Evolutionary conservation across 139 green algal species (phyloP).

Genomic region (Pleodorina starrii): DNA sequence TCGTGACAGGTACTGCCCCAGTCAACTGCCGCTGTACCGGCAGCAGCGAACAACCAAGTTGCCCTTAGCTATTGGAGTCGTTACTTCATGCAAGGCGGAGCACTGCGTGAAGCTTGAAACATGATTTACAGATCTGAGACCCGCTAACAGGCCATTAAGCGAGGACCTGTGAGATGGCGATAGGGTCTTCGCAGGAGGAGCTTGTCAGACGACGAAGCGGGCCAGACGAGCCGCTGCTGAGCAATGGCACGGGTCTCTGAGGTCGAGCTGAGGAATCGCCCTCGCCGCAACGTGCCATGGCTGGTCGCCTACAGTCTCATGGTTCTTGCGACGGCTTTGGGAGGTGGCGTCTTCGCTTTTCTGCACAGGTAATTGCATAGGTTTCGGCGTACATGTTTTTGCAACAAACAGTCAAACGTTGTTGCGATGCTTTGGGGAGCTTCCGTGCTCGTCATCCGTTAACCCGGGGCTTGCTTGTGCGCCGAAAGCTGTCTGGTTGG

Average conservation of each 20-base stretch:
- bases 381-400: neutral
- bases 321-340: neutral
- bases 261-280: conserved; percentile 25
- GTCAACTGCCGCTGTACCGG: too few species aligned
- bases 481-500: neutral
- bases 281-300: neutral
- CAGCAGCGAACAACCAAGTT: too few species aligned
- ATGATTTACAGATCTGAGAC: too few species aligned
- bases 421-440: neutral
- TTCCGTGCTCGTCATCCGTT: too few species aligned
- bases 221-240: neutral
- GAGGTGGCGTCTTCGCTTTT: conserved; percentile 20
- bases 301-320: conserved; percentile 22
- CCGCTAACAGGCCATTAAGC: too few species aligned
- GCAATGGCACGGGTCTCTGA: neutral
- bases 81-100: too few species aligned
- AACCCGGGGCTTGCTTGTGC: neutral
- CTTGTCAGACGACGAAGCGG: neutral
- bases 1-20: too few species aligned
- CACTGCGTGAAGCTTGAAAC: too few species aligned
- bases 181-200: neutral
- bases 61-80: too few species aligned
- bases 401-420: neutral
- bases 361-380: neutral
- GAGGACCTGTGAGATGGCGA: too few species aligned